Conservation (phyloP, 495 filamentous ascomycete species). For the Annulohypoxylon bovei region DNA sequence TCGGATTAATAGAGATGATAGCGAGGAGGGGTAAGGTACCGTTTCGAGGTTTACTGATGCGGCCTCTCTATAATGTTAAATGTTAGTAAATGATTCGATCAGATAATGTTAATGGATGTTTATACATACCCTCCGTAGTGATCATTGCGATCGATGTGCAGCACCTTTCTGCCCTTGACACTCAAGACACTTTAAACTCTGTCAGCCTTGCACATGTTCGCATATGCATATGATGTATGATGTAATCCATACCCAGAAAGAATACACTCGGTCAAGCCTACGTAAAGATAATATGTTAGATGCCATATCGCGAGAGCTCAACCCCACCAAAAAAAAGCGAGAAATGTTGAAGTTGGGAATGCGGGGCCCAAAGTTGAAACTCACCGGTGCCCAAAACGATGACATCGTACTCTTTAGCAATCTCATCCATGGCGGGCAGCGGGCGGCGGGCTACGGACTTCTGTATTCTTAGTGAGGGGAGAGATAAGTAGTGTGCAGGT, state of each 20-base stretch:
- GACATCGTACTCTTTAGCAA: conserved; percentile 96
- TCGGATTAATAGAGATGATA: not conserved
- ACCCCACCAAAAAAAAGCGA: conserved; percentile 17
- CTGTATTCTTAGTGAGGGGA: not conserved
- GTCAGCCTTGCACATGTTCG: conserved; percentile 24
- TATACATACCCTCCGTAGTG: conserved; percentile 93
- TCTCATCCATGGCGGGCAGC: conserved; percentile 84
- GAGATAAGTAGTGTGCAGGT: not conserved
- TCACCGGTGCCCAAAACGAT: conserved; percentile 96
- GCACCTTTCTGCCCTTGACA: conserved; percentile 98
- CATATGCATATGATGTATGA: conserved; percentile 29
- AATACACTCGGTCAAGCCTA: conserved; percentile 97
- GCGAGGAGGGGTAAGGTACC: conserved; percentile 61
- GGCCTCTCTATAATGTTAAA: conserved; percentile 72
- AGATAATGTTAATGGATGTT: conserved; percentile 4
- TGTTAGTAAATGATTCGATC: conserved; percentile 35
- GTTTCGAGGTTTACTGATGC: conserved; percentile 94
- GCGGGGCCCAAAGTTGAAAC: conserved; percentile 48
- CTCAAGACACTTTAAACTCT: conserved; percentile 79
- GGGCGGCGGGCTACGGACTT: conserved; percentile 9
- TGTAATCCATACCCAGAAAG: conserved; percentile 80
- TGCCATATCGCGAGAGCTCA: conserved; percentile 23
- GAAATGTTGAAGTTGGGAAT: conserved; percentile 45
- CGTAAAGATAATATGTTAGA: conserved; percentile 7
- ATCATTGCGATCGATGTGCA: conserved; percentile 98